A percentile compares a stretch with the other conserved stretches of the same genome.
Evolutionary conservation across 345 rosid species (phyloP).

Genomic region (Lagerstroemia speciosa): DNA sequence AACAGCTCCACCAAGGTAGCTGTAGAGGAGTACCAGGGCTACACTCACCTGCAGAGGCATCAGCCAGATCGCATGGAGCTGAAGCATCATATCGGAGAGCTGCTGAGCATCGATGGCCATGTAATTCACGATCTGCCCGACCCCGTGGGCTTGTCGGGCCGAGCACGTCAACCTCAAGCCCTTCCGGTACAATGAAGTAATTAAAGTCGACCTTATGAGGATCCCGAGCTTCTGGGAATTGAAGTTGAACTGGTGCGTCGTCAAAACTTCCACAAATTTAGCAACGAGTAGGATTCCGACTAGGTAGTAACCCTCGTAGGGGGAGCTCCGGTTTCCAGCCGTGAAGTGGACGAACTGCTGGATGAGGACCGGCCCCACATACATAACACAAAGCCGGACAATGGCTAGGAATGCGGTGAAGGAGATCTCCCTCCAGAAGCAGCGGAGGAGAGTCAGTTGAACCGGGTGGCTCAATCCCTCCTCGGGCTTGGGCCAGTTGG

Average conservation of each 20-base stretch:
- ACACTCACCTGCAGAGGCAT: slow-evolving; percentile 71
- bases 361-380: slow-evolving; percentile 74
- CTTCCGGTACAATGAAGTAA: slow-evolving; percentile 71
- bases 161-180: slow-evolving; percentile 71
- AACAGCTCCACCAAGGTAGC: slow-evolving; percentile 49
- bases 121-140: slow-evolving; percentile 93
- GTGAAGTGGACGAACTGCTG: slow-evolving; percentile 77
- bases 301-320: slow-evolving; percentile 74
- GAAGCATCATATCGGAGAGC: slow-evolving; percentile 94
- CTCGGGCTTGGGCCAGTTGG: slow-evolving; percentile 65
- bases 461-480: slow-evolving; percentile 63
- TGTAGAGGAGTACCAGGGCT: slow-evolving; percentile 61
- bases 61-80: slow-evolving; percentile 86
- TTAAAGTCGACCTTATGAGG: slow-evolving; percentile 78
- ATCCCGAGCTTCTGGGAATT: slow-evolving; percentile 86
- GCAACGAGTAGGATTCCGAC: slow-evolving; percentile 61
- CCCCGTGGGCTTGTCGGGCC: slow-evolving; percentile 86
- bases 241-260: slow-evolving; percentile 80
- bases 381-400: slow-evolving; percentile 59
- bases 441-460: slow-evolving; percentile 50
- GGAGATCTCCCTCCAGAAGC: slow-evolving; percentile 72
- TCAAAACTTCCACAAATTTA: slow-evolving; percentile 67
- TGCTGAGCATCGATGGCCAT: slow-evolving; percentile 99
- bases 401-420: slow-evolving; percentile 73
- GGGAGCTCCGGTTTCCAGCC: slow-evolving; percentile 64